Evolutionary conservation across 768 basidiomycete genomes (phyloP).

Genomic region (Lactarius vividus): DNA sequence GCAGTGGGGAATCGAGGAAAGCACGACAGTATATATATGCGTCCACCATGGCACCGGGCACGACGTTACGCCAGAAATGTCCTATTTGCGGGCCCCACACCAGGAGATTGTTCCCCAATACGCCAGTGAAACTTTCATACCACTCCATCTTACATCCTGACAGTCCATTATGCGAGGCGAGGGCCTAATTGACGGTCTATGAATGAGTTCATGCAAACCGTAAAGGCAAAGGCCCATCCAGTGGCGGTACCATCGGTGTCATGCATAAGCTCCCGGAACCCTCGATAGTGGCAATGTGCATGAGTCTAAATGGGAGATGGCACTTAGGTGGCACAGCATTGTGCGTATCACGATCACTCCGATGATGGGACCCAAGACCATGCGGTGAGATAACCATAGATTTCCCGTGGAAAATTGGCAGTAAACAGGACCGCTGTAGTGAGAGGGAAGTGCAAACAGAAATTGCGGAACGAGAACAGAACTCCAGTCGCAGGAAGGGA

Average conservation of each 20-base stretch:
- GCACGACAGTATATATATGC: background rate
- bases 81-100: background rate
- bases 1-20: background rate
- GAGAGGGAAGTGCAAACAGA: background rate
- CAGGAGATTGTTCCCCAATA: constrained; percentile 1
- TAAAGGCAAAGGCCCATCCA: background rate
- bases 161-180: background rate
- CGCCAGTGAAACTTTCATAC: background rate
- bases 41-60: constrained; percentile 11
- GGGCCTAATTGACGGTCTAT: background rate
- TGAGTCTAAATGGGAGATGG: constrained; percentile 5
- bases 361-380: background rate
- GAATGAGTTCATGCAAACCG: background rate
- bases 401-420: too few relatives aligned
- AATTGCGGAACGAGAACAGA: background rate
- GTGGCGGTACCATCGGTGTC: background rate
- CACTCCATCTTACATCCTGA: background rate
- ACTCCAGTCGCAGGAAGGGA: background rate
- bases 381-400: background rate
- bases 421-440: background rate
- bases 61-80: background rate
- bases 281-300: background rate
- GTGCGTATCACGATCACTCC: background rate
- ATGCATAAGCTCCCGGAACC: background rate
- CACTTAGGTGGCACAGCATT: constrained; percentile 10